Percentiles rank a stretch among this genome's conserved stretches.
These are phyloP conservation scores for Yueomyces sp. DNA, from an alignment of 805 yeast species.

Conservation along the genomic window DNA sequence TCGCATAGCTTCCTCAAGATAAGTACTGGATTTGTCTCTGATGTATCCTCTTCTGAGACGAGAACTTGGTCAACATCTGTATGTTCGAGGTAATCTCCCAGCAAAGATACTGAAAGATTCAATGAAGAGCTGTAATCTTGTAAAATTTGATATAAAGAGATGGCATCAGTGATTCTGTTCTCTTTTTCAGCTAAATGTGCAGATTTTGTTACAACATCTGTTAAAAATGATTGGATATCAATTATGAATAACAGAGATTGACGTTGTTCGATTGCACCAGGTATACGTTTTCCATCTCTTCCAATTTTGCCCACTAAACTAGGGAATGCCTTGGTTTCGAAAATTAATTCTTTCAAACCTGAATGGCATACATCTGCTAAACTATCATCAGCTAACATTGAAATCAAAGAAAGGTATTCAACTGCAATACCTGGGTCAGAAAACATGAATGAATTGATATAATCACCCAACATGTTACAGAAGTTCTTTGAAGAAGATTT, in stretches of 20 bases:
- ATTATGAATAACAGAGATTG: conserved; percentile 47
- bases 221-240: conserved; percentile 46
- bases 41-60: conserved; percentile 24
- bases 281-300: conserved; percentile 59
- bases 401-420: conserved; percentile 70
- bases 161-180: conserved; percentile 59
- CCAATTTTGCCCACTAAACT: conserved; percentile 74
- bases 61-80: conserved; percentile 55
- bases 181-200: conserved; percentile 93
- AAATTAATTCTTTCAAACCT: conserved; percentile 68
- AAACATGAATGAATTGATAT: conserved; percentile 68
- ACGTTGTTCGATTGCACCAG: conserved; percentile 77
- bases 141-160: conserved; percentile 73
- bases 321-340: conserved; percentile 75
- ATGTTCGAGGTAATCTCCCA: conserved; percentile 65
- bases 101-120: conserved; percentile 52
- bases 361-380: conserved; percentile 56
- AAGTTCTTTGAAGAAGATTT: conserved; percentile 23
- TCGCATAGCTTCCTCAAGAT: neutral
- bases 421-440: conserved; percentile 85
- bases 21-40: conserved; percentile 27
- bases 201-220: conserved; percentile 67
- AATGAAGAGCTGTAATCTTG: conserved; percentile 80
- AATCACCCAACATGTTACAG: conserved; percentile 61
- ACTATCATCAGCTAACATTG: conserved; percentile 33